Evolutionary conservation across 176 grass and related monocot species (phyloP).

Genomic region (Bothriochloa decipiens): DNA sequence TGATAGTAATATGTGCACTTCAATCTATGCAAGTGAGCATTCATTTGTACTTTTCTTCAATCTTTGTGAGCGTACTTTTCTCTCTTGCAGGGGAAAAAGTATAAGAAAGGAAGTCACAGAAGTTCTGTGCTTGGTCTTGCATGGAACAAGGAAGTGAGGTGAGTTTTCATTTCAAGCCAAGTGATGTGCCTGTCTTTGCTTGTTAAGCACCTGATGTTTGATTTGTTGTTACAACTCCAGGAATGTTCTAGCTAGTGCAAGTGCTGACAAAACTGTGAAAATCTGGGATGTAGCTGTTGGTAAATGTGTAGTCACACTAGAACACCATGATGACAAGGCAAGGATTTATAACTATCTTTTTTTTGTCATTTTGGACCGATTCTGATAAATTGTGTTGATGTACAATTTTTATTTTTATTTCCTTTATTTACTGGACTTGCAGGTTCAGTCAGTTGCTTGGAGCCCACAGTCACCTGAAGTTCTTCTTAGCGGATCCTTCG

Average conservation of each 20-base stretch:
- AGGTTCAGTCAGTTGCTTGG: constrained; percentile 95
- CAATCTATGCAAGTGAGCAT: neutral
- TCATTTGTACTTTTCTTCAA: neutral
- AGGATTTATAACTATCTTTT: constrained; percentile 24
- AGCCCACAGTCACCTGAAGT: constrained; percentile 69
- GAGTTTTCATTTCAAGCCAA: constrained; percentile 40
- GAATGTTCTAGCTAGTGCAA: constrained; percentile 97
- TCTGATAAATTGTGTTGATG: neutral
- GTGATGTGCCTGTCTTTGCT: neutral
- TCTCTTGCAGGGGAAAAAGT: constrained; percentile 49
- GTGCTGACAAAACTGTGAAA: constrained; percentile 83
- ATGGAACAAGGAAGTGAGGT: constrained; percentile 97
- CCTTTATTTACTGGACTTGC: constrained; percentile 16
- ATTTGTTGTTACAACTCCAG: constrained; percentile 33
- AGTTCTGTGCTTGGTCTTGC: constrained; percentile 92
- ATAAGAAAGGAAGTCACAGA: constrained; percentile 79
- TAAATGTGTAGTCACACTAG: constrained; percentile 75
- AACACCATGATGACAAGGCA: constrained; percentile 92
- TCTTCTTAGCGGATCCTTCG: constrained; percentile 95
- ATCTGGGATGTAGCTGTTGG: constrained; percentile 81
- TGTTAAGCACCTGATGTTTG: constrained; percentile 14
- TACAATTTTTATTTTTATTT: constrained; percentile 19
- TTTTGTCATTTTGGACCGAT: constrained; percentile 32
- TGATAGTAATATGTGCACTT: neutral
- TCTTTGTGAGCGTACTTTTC: constrained; percentile 2